phyloP scores from a whole-genome alignment of 75 land plant genomes.

The Picea sitchensis region DNA sequence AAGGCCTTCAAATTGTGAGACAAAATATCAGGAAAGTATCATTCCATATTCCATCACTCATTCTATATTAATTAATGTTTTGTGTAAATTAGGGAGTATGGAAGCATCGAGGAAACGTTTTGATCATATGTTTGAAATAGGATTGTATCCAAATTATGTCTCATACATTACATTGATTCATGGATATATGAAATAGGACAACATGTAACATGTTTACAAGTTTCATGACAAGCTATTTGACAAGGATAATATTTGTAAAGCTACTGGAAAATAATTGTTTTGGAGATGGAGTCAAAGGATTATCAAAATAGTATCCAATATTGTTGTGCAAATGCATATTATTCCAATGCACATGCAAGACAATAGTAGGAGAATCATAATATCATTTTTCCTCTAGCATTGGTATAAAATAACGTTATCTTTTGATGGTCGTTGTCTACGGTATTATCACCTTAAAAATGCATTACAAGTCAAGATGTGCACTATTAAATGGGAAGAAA shows the following conservation, averaged over 20 bases:
- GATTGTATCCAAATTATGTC: constrained; percentile 27
- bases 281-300: background rate
- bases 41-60: constrained; percentile 39
- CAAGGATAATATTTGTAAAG: constrained; percentile 5
- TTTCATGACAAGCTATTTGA: constrained; percentile 28
- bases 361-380: background rate
- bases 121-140: constrained; percentile 34
- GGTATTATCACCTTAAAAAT: background rate
- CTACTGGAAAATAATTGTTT: background rate
- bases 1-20: constrained; percentile 19
- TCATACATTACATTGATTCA: constrained; percentile 25
- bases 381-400: background rate
- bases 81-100: constrained; percentile 32
- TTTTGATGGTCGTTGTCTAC: background rate
- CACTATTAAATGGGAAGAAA: background rate
- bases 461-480: background rate
- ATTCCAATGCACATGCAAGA: background rate
- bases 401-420: background rate
- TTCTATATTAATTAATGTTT: constrained; percentile 43
- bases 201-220: constrained; percentile 21
- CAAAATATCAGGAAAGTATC: constrained; percentile 43
- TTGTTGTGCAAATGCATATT: background rate
- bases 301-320: background rate
- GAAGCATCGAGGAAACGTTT: constrained; percentile 21
- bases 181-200: constrained; percentile 19